These are phyloP conservation scores for Botrytis medusae DNA, from an alignment of 2,329 filamentous ascomycete genomes.

Conservation along the genomic window DNA sequence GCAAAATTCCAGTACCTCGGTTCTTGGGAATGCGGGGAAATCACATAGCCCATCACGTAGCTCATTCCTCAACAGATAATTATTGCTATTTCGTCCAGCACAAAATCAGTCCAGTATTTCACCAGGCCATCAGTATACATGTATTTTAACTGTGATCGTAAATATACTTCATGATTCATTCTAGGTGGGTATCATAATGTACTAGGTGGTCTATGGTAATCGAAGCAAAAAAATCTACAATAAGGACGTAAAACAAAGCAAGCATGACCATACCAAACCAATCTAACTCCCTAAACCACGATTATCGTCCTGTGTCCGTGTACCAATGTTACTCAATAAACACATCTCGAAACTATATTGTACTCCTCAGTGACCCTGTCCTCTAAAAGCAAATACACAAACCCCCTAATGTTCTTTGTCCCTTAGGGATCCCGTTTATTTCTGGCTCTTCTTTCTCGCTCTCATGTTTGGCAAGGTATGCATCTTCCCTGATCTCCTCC, in stretches of 20 bases:
- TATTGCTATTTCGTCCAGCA: background rate
- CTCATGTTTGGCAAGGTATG: slow-evolving; percentile 58
- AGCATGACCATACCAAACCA: background rate
- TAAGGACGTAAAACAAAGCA: background rate
- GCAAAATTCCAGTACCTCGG: background rate
- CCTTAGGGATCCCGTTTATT: background rate
- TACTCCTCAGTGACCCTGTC: background rate
- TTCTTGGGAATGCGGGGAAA: background rate
- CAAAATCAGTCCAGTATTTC: background rate
- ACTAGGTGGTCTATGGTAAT: slow-evolving; percentile 18
- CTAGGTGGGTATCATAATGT: slow-evolving; percentile 33
- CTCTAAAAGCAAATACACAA: background rate
- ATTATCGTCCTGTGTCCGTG: background rate
- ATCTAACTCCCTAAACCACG: background rate
- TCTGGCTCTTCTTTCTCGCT: slow-evolving; percentile 50
- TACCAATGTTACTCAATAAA: background rate
- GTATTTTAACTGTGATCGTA: background rate
- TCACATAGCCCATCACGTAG: background rate
- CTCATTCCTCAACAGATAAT: background rate
- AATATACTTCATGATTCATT: slow-evolving; percentile 20
- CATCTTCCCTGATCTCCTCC: slow-evolving; percentile 67
- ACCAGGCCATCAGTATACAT: background rate
- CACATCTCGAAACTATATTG: background rate
- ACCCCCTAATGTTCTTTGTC: background rate
- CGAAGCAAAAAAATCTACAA: background rate